Conservation (phyloP, 2,329 filamentous ascomycete genomes). For the Fusarium setosum region DNA sequence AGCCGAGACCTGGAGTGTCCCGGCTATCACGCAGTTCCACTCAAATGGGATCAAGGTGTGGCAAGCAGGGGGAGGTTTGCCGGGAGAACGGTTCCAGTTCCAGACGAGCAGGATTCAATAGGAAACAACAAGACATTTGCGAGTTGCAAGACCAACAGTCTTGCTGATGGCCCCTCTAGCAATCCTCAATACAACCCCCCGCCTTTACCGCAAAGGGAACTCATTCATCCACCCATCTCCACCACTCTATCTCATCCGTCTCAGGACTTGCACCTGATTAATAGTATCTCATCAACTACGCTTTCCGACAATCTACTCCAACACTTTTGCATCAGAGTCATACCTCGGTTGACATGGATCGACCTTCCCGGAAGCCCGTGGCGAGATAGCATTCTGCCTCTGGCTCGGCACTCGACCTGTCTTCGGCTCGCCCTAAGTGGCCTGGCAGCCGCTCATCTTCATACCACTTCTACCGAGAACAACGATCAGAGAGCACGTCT, state of each 20-base stretch:
- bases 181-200: background rate
- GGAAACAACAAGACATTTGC: no score
- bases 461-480: background rate
- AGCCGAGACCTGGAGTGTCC: slow-evolving; percentile 28
- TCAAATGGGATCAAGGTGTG: slow-evolving; percentile 37
- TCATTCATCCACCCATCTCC: background rate
- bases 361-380: slow-evolving; percentile 32
- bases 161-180: background rate
- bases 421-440: slow-evolving; percentile 28
- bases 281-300: background rate
- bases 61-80: slow-evolving; percentile 34
- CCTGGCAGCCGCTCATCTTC: slow-evolving; percentile 14
- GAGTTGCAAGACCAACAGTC: background rate
- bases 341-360: slow-evolving; percentile 35
- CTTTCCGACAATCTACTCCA: slow-evolving; percentile 26
- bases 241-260: background rate
- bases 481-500: background rate
- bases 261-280: background rate
- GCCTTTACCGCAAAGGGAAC: background rate
- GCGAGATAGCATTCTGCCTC: slow-evolving; percentile 20
- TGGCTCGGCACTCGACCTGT: slow-evolving; percentile 24
- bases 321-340: slow-evolving; percentile 31
- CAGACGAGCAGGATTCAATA: background rate
- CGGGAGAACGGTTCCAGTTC: slow-evolving; percentile 18
- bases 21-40: slow-evolving; percentile 27